Evolutionary conservation across 2,329 filamentous ascomycete genomes (phyloP).

Genomic region (Cladosporium sp.): DNA sequence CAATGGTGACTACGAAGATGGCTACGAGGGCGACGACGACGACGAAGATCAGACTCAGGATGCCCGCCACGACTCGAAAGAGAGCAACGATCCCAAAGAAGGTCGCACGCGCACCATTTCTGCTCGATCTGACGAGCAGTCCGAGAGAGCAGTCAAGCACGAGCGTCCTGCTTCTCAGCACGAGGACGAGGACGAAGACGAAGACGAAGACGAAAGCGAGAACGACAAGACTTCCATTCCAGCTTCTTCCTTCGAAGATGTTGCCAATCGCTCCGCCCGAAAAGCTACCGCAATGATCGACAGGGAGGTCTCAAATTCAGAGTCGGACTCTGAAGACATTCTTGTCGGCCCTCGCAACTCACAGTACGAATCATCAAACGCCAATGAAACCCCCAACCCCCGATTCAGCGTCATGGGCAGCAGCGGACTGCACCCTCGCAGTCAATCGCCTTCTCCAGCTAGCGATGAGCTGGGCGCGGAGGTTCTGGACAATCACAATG

Average conservation of each 20-base stretch:
- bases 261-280: background rate
- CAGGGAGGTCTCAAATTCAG: background rate
- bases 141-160: background rate
- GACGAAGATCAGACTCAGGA: background rate
- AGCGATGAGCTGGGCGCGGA: too few relatives aligned
- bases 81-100: background rate
- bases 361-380: background rate
- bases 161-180: background rate
- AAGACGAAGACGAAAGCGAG: background rate
- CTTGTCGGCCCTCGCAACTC: background rate
- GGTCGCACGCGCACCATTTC: background rate
- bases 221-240: background rate
- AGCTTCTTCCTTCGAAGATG: background rate
- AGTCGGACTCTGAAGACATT: conserved; percentile 5
- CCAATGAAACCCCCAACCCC: background rate
- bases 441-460: too few relatives aligned
- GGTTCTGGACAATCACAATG: too few relatives aligned
- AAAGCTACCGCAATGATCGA: background rate
- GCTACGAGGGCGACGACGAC: background rate
- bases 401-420: background rate
- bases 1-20: background rate
- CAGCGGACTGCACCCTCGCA: too few relatives aligned
- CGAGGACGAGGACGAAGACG: background rate
- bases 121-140: background rate
- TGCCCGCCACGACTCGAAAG: background rate